Base-by-base conservation (phyloP, 2,329 filamentous ascomycete species). In the Colletotrichum tropicicola region DNA sequence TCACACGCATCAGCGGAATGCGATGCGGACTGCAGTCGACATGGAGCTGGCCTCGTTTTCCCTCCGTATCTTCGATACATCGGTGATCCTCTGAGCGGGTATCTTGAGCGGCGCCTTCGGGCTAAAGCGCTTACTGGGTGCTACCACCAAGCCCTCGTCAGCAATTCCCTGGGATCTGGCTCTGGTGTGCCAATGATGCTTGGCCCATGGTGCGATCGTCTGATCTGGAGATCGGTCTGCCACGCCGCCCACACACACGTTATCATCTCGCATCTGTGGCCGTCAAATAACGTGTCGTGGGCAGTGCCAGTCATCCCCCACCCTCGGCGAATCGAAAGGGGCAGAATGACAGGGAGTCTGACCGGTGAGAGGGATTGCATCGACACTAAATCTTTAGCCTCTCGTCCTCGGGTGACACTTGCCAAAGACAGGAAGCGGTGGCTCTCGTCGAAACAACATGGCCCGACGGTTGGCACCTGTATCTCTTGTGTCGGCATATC, bases 161-260 rank as follows among this genome's bases (percentile, higher is more conserved):
- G 17, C 48, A 35, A 28, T 48, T 53, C 27, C 55, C 51, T 48
- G 23, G 48, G 54, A 68, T 67, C 64, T 64, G 44, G 49, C 49
- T 51, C 28, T 28, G 27, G 51, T 64, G 54, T 48, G 57, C 63
- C 59, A 53, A 41, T 30, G 54, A 56, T 43, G 57, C 55, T 59
- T 66, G 44, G 54, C 58, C 55, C 47, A 12, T 48, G 59, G 55
- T 64, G 64, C 59, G 66, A 65, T 68, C 64, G 48, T 67, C 63
- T 63, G 66, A 68, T 68, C 66, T 66, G 64, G 66, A 64, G 64
- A 68, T 68, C 66, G 66, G 45, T 54, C 55, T 64, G 37, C 54
- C 65, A 65, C 55, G 54, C 47, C 30, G 44, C 44, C 65, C 63
- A 57, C 56, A 41, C 48, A 64, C 61, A 53, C 47, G 45, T 58